A percentile compares a stretch with the other conserved stretches of the same genome.
phyloP scores from a whole-genome alignment of 2,329 filamentous ascomycete genomes.

The Apiospora koreana region DNA sequence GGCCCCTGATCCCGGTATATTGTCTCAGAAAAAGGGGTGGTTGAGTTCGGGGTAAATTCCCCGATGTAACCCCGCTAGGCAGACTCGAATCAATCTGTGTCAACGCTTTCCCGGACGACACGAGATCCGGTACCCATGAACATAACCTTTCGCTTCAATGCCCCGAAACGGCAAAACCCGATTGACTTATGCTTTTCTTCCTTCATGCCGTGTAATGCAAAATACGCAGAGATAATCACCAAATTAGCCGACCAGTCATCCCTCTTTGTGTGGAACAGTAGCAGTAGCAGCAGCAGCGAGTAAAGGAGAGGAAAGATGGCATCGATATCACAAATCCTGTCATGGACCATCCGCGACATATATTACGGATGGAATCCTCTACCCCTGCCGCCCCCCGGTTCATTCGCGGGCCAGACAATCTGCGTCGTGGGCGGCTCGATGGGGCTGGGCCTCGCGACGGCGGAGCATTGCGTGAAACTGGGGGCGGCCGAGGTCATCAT shows the following conservation, averaged over 20 bases:
- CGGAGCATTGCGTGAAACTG: constrained; percentile 10
- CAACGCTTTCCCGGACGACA: not conserved
- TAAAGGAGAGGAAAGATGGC: not conserved
- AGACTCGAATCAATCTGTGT: not conserved
- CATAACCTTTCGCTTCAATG: not conserved
- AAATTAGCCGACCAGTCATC: too few species aligned
- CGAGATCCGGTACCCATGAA: not conserved
- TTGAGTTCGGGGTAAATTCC: not conserved
- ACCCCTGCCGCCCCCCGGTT: not conserved
- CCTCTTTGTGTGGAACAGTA: too few species aligned
- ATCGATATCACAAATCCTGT: not conserved
- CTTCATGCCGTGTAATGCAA: too few species aligned
- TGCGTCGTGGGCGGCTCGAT: not conserved
- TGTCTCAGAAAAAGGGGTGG: not conserved
- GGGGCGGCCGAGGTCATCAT: constrained; percentile 12
- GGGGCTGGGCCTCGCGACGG: constrained; percentile 9
- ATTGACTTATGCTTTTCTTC: too few species aligned
- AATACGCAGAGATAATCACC: too few species aligned
- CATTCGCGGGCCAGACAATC: constrained; percentile 7
- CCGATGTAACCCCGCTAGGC: not conserved
- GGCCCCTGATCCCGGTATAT: not conserved
- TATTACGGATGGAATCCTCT: not conserved
- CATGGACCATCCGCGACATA: not conserved
- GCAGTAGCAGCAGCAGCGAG: too few species aligned
- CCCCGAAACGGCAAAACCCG: not conserved